Conservation (phyloP, 306 rosid genomes). For the Castanea mollissima region DNA sequence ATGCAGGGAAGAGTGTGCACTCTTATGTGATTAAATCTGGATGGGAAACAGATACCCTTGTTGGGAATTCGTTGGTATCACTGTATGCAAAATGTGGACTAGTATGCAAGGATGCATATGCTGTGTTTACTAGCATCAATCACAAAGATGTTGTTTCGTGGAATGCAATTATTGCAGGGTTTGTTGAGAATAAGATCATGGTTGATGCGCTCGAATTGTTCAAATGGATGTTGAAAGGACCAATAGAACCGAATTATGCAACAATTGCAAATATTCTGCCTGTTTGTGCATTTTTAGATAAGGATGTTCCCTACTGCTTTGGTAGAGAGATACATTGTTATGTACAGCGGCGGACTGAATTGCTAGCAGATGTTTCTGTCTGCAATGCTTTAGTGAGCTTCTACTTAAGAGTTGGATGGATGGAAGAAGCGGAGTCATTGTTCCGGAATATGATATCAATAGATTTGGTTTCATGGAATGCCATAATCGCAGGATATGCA, state of each 20-base stretch:
- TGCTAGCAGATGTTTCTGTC: slow-evolving; percentile 57
- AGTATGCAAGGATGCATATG: slow-evolving; percentile 49
- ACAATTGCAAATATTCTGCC: slow-evolving; percentile 73
- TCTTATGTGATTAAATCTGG: slow-evolving; percentile 69
- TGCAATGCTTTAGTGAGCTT: slow-evolving; percentile 80
- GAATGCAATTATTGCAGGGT: slow-evolving; percentile 86
- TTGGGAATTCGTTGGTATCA: slow-evolving; percentile 72
- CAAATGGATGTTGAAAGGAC: slow-evolving; percentile 54
- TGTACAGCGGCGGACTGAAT: slow-evolving; percentile 48
- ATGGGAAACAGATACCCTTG: slow-evolving; percentile 53
- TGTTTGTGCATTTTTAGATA: slow-evolving; percentile 53
- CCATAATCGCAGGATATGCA: slow-evolving; percentile 70
- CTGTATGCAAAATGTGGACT: slow-evolving; percentile 79
- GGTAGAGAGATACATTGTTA: slow-evolving; percentile 80
- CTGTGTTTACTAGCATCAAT: slow-evolving; percentile 52
- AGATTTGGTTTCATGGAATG: slow-evolving; percentile 94
- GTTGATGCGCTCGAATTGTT: slow-evolving; percentile 38
- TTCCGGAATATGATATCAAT: slow-evolving; percentile 60
- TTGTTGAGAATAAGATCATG: slow-evolving; percentile 54
- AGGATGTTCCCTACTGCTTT: slow-evolving; percentile 34
- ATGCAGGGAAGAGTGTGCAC: slow-evolving; percentile 56
- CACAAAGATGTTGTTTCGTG: slow-evolving; percentile 73
- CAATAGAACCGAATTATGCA: slow-evolving; percentile 56
- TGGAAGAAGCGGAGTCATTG: slow-evolving; percentile 54
- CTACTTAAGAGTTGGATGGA: slow-evolving; percentile 61